Evolutionary conservation across 768 basidiomycete genomes (phyloP).

Genomic region (Termitomyces bulborhizus): DNA sequence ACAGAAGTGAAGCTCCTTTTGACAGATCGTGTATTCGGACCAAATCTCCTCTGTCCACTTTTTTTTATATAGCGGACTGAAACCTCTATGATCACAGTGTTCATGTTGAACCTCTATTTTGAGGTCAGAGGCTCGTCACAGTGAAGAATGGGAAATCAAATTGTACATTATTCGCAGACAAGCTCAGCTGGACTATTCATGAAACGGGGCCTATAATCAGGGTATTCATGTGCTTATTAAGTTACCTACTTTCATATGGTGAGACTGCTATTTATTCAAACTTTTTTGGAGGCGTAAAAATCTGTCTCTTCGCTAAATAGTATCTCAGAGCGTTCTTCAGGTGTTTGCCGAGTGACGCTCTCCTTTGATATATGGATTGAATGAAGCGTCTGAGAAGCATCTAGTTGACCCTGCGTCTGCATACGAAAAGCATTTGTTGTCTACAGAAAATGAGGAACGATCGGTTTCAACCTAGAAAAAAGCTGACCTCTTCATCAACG

Average conservation of each 20-base stretch:
- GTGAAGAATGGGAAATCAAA: too few relatives aligned
- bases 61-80: too few relatives aligned
- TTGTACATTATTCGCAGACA: too few relatives aligned
- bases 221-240: too few relatives aligned
- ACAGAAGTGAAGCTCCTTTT: too few relatives aligned
- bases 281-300: conserved; percentile 6
- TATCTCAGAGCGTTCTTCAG: conserved; percentile 14
- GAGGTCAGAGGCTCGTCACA: too few relatives aligned
- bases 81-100: too few relatives aligned
- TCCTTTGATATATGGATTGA: conserved; percentile 22
- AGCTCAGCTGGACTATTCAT: too few relatives aligned
- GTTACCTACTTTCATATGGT: not conserved
- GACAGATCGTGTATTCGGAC: too few relatives aligned
- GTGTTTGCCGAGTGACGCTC: conserved; percentile 14
- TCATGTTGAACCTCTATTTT: too few relatives aligned
- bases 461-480: not conserved
- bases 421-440: conserved; percentile 18
- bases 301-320: conserved; percentile 11
- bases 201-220: too few relatives aligned
- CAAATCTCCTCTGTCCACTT: too few relatives aligned
- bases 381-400: conserved; percentile 16
- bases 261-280: not conserved
- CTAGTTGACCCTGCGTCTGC: conserved; percentile 17
- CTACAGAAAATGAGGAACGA: not conserved
- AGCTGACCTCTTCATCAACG: conserved; percentile 22